Evolutionary conservation across 306 rosid species (phyloP), one percentile per base, ranked within the genome.

Genomic region (Prunus armeniaca): DNA sequence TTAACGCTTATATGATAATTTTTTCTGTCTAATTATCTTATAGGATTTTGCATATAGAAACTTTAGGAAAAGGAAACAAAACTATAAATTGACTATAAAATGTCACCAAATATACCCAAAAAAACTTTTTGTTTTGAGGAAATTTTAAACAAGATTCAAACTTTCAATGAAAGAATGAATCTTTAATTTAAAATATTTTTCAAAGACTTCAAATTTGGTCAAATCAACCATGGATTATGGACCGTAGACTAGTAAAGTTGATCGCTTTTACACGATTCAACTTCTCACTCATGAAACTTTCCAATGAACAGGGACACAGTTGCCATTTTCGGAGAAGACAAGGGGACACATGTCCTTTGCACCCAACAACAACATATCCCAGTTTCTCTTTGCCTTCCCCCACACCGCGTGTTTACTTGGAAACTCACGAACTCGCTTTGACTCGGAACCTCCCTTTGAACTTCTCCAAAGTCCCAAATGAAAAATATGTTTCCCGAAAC

Each of bases 351-450:
- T 54, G 82, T 68, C 81, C 18, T 24, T 60, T 43, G 9, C 0
- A 5, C 3, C 9, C 1, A 38, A 19, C 24, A 38, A 19, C 24
- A 22, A 22, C 13, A 13, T 2, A n/a, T 0, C 61, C 38, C 54
- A 57, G 79, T 12, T 78, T 80, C 82, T 25, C 57, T 0, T 14
- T 0, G 15, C 62, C 64, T 80, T 84, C 72, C 85, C 66, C 9
- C 30, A 28, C 64, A 71, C 86, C 83, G 87, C 89, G 89, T 87
- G 34, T 65, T 74, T 27, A 55, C 80, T 76, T 13, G 79, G 76
- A 81, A 69, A 47, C 34, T 45, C 34, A 57, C 30, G 6, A 78
- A 63, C 74, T 52, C 81, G 79, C 19, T 9, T 84, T 86, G 88
- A 86, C 84, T 80, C 72, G 62, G 78, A 17, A 34, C 50, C 76